Base-by-base conservation (phyloP, 1,284 basidiomycete species). In the Agroathelia rolfsii region DNA sequence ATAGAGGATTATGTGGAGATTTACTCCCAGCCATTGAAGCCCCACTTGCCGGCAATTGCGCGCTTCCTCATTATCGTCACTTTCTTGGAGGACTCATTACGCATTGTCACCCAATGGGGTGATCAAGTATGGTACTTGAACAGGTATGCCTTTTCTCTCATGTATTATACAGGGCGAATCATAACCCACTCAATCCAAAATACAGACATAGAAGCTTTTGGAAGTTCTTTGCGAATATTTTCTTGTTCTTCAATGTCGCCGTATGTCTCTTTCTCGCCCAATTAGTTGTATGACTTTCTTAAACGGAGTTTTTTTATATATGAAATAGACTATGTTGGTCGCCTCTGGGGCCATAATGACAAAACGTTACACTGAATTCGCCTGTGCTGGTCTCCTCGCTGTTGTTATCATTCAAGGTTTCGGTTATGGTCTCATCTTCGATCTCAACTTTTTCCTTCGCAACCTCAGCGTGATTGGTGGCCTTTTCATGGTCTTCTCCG, bases 391-490 rank as follows among this genome's bases (percentile, higher is more conserved):
- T 41, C 81, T 98, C 32, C 71, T 98, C 34, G 70, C 66, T 37
- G 95, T 98, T 24, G 93, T 99, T 34, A 62, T 98, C 47, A 76
- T 93, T 37, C 95, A 99, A 62, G 95, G 87, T 17, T 81, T 94
- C 45, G 89, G 89, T 43, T 94, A 94, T 54, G 89, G 89, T 17
- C 80, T 94, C 50, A 90, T 94, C 47, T 94, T 93, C 55, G 95
- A 98, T 69, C 69, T 97, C 52, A 97, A 89, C 63, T 99, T 99
- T 72, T 99, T 99, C 88, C 81, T 98, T 28, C 85, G 89, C 54
- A 94, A 93, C 61, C 66, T 94, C 28, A 85, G 80, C 41, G 89
- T 94, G 49, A 82, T 94, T 39, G 89, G 89, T 39, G 89, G 89
- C 29, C 72, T 94, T 28, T 76, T 94, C 52, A 98, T 99, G 95